Conservation (phyloP, 1,284 basidiomycete species). For the Ustanciosporium gigantosporum region DNA sequence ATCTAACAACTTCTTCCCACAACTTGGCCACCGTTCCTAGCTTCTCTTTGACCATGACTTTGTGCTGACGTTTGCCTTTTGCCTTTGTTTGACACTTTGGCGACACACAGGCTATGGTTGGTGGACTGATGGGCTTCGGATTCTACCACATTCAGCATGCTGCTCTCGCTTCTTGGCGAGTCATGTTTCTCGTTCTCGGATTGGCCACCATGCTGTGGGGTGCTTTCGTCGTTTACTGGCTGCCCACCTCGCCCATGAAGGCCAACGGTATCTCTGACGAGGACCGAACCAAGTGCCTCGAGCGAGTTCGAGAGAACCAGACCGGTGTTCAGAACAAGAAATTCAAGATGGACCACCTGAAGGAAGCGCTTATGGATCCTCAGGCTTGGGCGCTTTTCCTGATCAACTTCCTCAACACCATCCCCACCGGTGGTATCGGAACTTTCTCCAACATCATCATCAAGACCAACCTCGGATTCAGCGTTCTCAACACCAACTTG, state of each 20-base stretch:
- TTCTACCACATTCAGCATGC: constrained; percentile 63
- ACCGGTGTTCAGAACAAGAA: constrained; percentile 67
- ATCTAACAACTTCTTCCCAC: no score
- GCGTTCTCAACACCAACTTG: constrained; percentile 47
- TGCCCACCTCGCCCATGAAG: constrained; percentile 36
- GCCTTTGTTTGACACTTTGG: no score
- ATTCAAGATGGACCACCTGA: constrained; percentile 66
- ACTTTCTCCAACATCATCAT: constrained; percentile 65
- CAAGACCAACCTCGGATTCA: constrained; percentile 53
- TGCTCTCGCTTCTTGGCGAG: constrained; percentile 66
- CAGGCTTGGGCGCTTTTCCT: constrained; percentile 54
- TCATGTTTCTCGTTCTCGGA: constrained; percentile 63
- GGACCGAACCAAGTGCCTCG: constrained; percentile 66
- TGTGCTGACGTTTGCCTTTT: no score
- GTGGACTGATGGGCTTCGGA: constrained; percentile 54
- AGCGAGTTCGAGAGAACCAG: constrained; percentile 66
- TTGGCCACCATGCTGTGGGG: constrained; percentile 35
- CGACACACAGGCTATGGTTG: constrained; percentile 37
- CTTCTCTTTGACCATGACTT: no score
- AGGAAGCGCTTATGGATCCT: constrained; percentile 65
- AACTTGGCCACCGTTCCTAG: no score
- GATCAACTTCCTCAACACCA: constrained; percentile 67
- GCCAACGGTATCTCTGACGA: constrained; percentile 63
- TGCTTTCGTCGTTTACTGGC: constrained; percentile 51
- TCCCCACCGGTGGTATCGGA: constrained; percentile 65